A percentile compares a stretch with the other conserved stretches of the same genome.
These are phyloP conservation scores for Aspergillus avenaceus DNA, from an alignment of 495 filamentous ascomycete genomes.

Conservation along the genomic window DNA sequence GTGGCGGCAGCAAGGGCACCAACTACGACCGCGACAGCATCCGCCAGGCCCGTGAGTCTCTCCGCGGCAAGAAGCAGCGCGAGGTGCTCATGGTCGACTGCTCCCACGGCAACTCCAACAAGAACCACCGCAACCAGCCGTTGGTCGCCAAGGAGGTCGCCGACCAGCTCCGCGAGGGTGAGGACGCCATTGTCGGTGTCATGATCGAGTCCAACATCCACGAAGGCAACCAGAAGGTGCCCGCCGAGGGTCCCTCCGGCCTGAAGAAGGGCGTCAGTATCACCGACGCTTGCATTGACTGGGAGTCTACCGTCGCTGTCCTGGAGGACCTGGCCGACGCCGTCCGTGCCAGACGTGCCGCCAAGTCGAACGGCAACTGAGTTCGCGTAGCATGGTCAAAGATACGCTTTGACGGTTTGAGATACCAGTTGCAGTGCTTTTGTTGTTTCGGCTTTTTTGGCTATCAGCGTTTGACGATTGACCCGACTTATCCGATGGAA, in stretches of 20 bases:
- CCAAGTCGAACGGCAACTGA: constrained; percentile 16
- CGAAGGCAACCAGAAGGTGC: constrained; percentile 93
- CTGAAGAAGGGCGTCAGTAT: constrained; percentile 93
- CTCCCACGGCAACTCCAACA: constrained; percentile 74
- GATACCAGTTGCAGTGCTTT: constrained; percentile 22
- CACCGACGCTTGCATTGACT: constrained; percentile 96
- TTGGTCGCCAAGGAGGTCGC: constrained; percentile 78
- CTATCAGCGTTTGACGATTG: background rate
- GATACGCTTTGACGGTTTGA: constrained; percentile 9
- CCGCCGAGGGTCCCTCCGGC: constrained; percentile 69
- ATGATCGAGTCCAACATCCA: constrained; percentile 99
- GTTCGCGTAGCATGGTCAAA: background rate
- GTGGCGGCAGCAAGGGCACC: constrained; percentile 88
- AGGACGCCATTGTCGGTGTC: constrained; percentile 86
- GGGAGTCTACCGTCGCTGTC: constrained; percentile 80
- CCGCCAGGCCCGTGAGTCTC: constrained; percentile 67
- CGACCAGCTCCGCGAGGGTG: constrained; percentile 81
- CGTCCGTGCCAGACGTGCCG: constrained; percentile 66
- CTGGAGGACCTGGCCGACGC: constrained; percentile 84
- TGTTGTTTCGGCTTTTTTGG: constrained; percentile 5
- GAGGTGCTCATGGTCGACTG: constrained; percentile 97
- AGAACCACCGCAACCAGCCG: constrained; percentile 81
- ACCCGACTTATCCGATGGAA: background rate
- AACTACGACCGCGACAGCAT: constrained; percentile 90
- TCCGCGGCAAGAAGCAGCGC: constrained; percentile 81